Percentiles rank a stretch among this genome's conserved stretches.
Conservation (phyloP, 1,139 yeast genomes). For the Pneumocystis murina region DNA sequence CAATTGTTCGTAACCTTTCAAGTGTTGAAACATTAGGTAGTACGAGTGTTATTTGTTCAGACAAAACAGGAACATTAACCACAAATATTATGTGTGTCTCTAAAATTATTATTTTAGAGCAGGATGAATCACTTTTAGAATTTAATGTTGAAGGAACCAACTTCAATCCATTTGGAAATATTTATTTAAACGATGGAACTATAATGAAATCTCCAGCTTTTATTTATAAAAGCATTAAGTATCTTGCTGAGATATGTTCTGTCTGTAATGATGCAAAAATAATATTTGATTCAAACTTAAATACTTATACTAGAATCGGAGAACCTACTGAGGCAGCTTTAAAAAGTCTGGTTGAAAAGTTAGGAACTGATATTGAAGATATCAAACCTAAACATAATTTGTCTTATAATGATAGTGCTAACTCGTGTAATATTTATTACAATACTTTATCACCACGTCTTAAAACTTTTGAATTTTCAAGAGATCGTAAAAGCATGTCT, state of each 20-base stretch:
- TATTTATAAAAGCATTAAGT: slow-evolving; percentile 28
- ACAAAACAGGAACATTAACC: slow-evolving; percentile 93
- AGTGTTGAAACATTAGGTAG: slow-evolving; percentile 99
- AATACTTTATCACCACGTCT: slow-evolving; percentile 29
- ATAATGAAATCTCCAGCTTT: slow-evolving; percentile 16
- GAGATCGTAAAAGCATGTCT: slow-evolving; percentile 1
- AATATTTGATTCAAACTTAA: slow-evolving; percentile 16
- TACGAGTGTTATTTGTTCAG: slow-evolving; percentile 92
- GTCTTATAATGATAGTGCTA: slow-evolving; percentile 25
- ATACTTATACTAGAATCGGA: slow-evolving; percentile 22
- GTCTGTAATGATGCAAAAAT: slow-evolving; percentile 27
- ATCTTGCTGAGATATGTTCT: slow-evolving; percentile 27
- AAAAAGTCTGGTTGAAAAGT: slow-evolving; percentile 26
- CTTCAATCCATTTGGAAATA: slow-evolving; percentile 31
- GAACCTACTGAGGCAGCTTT: slow-evolving; percentile 36
- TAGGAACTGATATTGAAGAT: slow-evolving; percentile 11
- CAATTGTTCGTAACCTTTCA: slow-evolving; percentile 75
- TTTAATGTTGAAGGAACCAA: slow-evolving; percentile 15
- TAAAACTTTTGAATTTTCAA: slow-evolving; percentile 35
- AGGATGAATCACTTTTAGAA: slow-evolving; percentile 12
- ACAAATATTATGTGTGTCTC: slow-evolving; percentile 36
- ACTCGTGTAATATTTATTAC: slow-evolving; percentile 35
- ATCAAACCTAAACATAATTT: slow-evolving; percentile 7
- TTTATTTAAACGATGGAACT: slow-evolving; percentile 24
- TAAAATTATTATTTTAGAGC: neutral